phyloP scores from a whole-genome alignment of 192 early-diverging fungal genomes.

The Rhizophagus sp. region DNA sequence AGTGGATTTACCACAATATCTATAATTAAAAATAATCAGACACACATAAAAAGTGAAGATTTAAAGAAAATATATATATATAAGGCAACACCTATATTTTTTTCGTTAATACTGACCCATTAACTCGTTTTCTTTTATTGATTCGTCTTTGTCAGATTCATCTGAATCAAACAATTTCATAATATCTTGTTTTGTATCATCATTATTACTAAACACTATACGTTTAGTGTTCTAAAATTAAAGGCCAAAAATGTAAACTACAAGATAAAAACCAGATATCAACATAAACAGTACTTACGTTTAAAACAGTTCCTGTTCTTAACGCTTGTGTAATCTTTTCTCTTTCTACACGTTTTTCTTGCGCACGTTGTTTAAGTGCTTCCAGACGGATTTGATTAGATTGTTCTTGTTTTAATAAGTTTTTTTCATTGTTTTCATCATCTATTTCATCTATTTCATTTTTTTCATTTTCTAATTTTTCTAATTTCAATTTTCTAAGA shows the following conservation, averaged over 20 bases:
- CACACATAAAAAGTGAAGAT: not conserved
- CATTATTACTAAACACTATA: constrained; percentile 21
- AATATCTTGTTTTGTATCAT: not conserved
- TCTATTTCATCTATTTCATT: no score
- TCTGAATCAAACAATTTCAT: constrained; percentile 43
- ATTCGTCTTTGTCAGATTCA: constrained; percentile 30
- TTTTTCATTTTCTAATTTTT: not conserved
- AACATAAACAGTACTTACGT: not conserved
- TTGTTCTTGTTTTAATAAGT: constrained; percentile 18
- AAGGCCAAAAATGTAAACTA: not conserved
- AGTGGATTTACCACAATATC: constrained; percentile 43
- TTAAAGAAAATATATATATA: no score
- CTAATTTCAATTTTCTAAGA: not conserved
- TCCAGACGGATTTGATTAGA: constrained; percentile 32
- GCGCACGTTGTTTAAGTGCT: constrained; percentile 27
- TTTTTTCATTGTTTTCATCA: not conserved
- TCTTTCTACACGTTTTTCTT: constrained; percentile 29
- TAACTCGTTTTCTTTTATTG: not conserved
- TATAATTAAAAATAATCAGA: not conserved
- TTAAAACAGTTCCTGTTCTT: not conserved
- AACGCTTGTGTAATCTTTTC: constrained; percentile 29
- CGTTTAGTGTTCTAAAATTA: not conserved
- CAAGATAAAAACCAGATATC: not conserved
- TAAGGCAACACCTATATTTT: no score
- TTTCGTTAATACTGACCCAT: no score